A percentile compares a stretch with the other conserved stretches of the same genome.
Evolutionary conservation across 2,329 filamentous ascomycete species (phyloP).

Genomic region (Talaromyces marneffei): DNA sequence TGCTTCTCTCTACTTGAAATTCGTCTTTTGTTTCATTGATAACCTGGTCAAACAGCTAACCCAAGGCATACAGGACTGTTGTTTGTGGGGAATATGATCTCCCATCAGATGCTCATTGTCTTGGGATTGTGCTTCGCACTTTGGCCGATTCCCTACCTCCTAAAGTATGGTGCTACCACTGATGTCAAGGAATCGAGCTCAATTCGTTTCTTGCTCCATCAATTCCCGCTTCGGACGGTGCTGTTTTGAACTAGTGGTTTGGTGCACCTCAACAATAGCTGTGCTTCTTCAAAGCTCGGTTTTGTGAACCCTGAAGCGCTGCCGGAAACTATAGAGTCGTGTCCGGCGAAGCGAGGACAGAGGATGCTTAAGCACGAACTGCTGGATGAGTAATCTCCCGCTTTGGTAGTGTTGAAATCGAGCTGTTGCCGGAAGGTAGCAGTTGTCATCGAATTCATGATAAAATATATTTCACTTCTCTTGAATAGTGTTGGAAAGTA

Average conservation of each 20-base stretch:
- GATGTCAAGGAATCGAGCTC: not conserved
- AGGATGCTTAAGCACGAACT: not conserved
- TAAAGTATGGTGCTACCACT: not conserved
- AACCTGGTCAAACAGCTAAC: not conserved
- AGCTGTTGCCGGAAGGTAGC: not conserved
- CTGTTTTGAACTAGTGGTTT: not conserved
- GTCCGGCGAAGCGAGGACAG: not conserved
- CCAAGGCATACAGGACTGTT: not conserved
- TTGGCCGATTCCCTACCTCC: not conserved
- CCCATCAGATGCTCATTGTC: not conserved
- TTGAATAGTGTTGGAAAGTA: not conserved
- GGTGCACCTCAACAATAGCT: too few species aligned
- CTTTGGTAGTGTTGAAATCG: not conserved
- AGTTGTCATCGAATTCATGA: not conserved
- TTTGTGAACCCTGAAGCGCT: not conserved
- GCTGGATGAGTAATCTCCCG: not conserved
- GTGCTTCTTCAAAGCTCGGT: not conserved
- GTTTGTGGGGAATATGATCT: not conserved
- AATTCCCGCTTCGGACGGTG: not conserved
- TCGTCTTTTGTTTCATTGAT: not conserved
- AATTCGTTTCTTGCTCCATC: not conserved
- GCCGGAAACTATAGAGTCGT: not conserved
- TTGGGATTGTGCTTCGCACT: not conserved
- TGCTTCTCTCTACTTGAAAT: not conserved
- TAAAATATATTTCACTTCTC: not conserved